phyloP scores from a whole-genome alignment of 352 stramenopile genomes.

The Phytophthora pseudosyringae region DNA sequence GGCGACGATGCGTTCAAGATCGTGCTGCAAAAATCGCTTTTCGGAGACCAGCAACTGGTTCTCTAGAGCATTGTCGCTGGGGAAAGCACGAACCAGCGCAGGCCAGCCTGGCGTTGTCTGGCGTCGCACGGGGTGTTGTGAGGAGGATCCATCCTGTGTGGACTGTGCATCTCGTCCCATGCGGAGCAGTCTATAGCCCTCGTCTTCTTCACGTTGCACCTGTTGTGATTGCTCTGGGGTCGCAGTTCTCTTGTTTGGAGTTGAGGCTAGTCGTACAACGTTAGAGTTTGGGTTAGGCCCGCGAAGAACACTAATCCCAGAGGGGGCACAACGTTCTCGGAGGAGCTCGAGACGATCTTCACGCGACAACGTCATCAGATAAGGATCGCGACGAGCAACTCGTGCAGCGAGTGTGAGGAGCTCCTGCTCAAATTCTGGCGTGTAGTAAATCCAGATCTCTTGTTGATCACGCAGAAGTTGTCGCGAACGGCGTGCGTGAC shows the following conservation, averaged over 20 bases:
- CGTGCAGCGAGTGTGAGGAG: constrained; percentile 61
- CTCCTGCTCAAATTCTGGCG: constrained; percentile 53
- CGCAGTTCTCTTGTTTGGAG: not conserved
- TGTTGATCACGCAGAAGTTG: constrained; percentile 63
- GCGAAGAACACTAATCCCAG: constrained; percentile 67
- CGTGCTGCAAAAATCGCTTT: constrained; percentile 65
- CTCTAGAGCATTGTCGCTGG: constrained; percentile 48
- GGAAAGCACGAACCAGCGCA: constrained; percentile 66
- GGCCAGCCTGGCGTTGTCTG: constrained; percentile 12
- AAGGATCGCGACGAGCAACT: constrained; percentile 62
- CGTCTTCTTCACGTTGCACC: constrained; percentile 29
- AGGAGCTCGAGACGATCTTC: constrained; percentile 54
- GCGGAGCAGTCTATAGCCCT: constrained; percentile 27
- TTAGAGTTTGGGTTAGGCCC: constrained; percentile 45
- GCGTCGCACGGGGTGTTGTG: constrained; percentile 3
- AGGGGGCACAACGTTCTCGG: constrained; percentile 50
- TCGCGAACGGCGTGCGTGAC: constrained; percentile 57
- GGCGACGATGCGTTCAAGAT: constrained; percentile 47
- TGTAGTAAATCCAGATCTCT: constrained; percentile 84
- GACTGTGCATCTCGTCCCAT: constrained; percentile 28
- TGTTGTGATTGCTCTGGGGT: constrained; percentile 5
- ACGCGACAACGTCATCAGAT: constrained; percentile 62
- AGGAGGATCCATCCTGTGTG: constrained; percentile 13
- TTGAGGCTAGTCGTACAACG: constrained; percentile 29
- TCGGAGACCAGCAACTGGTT: constrained; percentile 61